Evolutionary conservation across 2,329 filamentous ascomycete species (phyloP), one percentile per base, ranked within the genome.

Genomic region (Teratosphaeriaceae sp.): DNA sequence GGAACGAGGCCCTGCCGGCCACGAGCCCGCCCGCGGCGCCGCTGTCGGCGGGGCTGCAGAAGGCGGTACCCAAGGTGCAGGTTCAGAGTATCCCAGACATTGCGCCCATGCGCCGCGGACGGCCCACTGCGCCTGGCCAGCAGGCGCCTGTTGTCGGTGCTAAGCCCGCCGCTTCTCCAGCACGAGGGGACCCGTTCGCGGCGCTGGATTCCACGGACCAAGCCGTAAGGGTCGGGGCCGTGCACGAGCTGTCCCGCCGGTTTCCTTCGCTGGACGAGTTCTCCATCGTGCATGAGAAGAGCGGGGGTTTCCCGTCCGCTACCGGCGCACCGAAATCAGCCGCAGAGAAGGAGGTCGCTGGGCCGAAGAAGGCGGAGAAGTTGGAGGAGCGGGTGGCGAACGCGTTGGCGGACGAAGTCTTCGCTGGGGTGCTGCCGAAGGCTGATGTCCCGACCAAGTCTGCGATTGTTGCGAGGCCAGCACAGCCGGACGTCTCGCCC

Each of bases 251-350:
- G 20, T 88, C 90, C 0, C 76, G 80, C 21, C 79, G 85, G 40
- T 98, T 96, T 54, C 92, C 92, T 0, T 89, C 87, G 5, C 72
- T 98, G 19, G 89, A 97, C 57, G 87, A 97, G 54, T 98, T 98
- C 59, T 83, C 90, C 2, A 71, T 98, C 15, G 70, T 96, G 34
- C 88, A 94, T 54, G 88, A 97, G 49, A 79, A 85, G 48, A 85
- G 85, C 2, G 69, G 79, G 47, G 89, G 87, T 46, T 96, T 96
- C 55, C 31, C 39, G 35, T 44, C 45, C 39, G 5, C 34, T 36
- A 2, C 46, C 26, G 15, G 59, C 72, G 12, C 23, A 19, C 11
- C 43, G 5, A 62, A 72, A n/a, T 65, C 70, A 5, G 69, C 74
- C 19, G 65, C 68, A 29, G 63, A 62, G n/a, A n/a, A n/a, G n/a